Evolutionary conservation across 805 yeast genomes (phyloP).

Genomic region (Wickerhamiella galacta): DNA sequence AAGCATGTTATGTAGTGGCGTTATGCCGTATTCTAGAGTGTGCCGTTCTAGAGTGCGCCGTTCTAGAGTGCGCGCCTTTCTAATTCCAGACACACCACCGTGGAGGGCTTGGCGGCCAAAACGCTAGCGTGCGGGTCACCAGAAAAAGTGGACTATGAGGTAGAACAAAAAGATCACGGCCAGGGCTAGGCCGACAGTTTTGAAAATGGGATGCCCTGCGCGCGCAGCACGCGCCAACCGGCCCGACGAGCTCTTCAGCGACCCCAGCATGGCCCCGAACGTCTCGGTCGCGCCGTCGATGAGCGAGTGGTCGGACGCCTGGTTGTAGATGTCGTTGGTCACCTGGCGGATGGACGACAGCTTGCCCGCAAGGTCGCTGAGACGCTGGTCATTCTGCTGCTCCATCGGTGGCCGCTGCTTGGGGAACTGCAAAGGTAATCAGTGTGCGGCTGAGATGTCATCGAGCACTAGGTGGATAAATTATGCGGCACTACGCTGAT

Average conservation of each 20-base stretch:
- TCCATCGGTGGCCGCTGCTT: no score
- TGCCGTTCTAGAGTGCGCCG: no score
- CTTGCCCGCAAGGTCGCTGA: conserved; percentile 48
- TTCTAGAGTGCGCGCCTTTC: no score
- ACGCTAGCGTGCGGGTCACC: conserved; percentile 15
- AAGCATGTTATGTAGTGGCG: no score
- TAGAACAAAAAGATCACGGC: conserved; percentile 39
- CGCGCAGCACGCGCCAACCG: conserved; percentile 39
- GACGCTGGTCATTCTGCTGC: conserved; percentile 41
- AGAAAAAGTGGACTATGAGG: conserved; percentile 35
- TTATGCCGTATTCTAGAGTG: no score
- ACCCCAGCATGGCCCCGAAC: conserved; percentile 32
- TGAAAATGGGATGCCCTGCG: conserved; percentile 42
- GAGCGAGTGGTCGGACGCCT: conserved; percentile 34
- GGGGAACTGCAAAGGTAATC: no score
- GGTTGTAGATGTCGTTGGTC: conserved; percentile 49
- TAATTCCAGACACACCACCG: no score
- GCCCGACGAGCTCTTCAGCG: conserved; percentile 35
- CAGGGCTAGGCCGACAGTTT: conserved; percentile 42
- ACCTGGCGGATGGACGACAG: conserved; percentile 46
- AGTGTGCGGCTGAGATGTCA: no score
- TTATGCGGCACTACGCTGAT: no score
- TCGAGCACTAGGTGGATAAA: no score
- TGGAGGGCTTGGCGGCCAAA: no score
- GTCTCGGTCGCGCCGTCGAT: conserved; percentile 32